Evolutionary conservation across 208 protist species (phyloP).

Genomic region (Trypanosoma vivax): DNA sequence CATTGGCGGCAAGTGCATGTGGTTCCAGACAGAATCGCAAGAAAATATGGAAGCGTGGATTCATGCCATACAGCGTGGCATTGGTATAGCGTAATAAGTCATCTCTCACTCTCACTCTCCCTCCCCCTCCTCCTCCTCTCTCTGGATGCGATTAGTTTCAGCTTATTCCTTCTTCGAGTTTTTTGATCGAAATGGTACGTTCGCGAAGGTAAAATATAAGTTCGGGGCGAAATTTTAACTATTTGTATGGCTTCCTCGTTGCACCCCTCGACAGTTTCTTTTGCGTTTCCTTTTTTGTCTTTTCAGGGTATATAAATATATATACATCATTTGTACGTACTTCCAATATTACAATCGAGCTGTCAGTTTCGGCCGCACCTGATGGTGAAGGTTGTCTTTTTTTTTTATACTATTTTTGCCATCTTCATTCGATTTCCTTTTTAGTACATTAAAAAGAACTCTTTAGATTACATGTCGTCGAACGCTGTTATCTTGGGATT

Average conservation of each 20-base stretch:
- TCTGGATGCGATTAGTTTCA: constrained; percentile 8
- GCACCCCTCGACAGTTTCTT: too few relatives aligned
- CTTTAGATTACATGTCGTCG: constrained; percentile 6
- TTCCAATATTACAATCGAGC: not conserved
- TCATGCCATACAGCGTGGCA: constrained; percentile 58
- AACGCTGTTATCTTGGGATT: constrained; percentile 26
- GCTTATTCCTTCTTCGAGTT: constrained; percentile 7
- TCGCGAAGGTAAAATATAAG: too few relatives aligned
- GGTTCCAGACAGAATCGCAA: constrained; percentile 65
- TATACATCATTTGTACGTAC: not conserved
- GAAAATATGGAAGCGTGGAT: constrained; percentile 81
- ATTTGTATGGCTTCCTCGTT: not conserved
- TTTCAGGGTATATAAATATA: not conserved
- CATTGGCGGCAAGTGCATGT: constrained; percentile 79
- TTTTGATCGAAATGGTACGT: not conserved
- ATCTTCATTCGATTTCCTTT: not conserved
- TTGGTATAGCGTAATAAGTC: constrained; percentile 50
- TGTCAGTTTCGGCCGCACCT: not conserved
- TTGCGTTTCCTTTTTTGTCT: not conserved
- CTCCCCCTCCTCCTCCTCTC: not conserved
- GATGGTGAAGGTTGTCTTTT: not conserved
- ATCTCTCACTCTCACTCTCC: not conserved
- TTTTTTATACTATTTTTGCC: not conserved
- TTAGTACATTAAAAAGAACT: not conserved
- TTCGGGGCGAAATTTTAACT: not conserved